Percentiles rank a stretch among this genome's conserved stretches.
Conservation (phyloP, 768 basidiomycete genomes). For the Serendipita sp. region DNA sequence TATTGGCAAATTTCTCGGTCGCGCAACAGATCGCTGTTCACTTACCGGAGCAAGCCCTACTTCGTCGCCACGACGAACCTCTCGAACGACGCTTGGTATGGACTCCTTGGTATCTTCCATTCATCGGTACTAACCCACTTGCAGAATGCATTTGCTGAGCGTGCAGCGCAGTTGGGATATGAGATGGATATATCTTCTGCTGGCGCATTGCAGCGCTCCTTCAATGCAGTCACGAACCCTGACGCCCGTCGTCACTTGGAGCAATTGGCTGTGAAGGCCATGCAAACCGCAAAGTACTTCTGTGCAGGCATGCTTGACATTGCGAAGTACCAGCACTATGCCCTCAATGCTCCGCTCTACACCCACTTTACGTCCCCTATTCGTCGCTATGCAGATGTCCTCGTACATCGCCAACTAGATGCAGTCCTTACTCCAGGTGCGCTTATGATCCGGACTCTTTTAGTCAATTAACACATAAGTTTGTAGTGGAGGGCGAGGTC, state of each 20-base stretch:
- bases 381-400: slow-evolving; percentile 80
- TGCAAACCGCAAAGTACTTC: slow-evolving; percentile 93
- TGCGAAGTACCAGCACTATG: slow-evolving; percentile 90
- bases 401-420: slow-evolving; percentile 94
- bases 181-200: slow-evolving; percentile 66
- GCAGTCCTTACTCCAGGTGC: slow-evolving; percentile 59
- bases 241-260: slow-evolving; percentile 67
- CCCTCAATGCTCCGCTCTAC: slow-evolving; percentile 80
- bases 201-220: slow-evolving; percentile 69
- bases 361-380: slow-evolving; percentile 90
- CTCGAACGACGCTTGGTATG: slow-evolving; percentile 79
- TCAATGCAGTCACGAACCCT: slow-evolving; percentile 57
- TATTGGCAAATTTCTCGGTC: slow-evolving; percentile 76
- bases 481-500: slow-evolving; percentile 37
- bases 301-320: slow-evolving; percentile 99
- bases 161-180: slow-evolving; percentile 72
- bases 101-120: slow-evolving; percentile 7
- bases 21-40: slow-evolving; percentile 89
- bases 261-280: slow-evolving; percentile 77
- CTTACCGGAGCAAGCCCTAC: slow-evolving; percentile 90
- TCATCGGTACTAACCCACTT: background rate
- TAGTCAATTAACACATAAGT: background rate
- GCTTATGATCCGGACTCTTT: slow-evolving; percentile 14
- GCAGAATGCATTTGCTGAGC: slow-evolving; percentile 61
- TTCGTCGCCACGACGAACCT: slow-evolving; percentile 87